Evolutionary conservation across 768 basidiomycete genomes (phyloP).

Genomic region (Hirschioporus abietinus): DNA sequence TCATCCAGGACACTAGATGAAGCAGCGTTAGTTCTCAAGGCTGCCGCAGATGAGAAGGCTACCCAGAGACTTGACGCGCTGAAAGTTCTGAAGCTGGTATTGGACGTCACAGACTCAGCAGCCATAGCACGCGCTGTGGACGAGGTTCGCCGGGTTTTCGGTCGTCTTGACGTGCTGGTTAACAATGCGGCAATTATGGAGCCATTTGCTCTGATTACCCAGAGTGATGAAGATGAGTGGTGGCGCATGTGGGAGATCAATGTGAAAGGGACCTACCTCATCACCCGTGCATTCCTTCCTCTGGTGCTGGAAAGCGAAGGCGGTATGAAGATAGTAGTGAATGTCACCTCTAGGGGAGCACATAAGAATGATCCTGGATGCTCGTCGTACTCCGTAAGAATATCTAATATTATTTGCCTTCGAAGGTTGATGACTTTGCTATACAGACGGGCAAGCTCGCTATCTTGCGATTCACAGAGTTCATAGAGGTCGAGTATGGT

Average conservation of each 20-base stretch:
- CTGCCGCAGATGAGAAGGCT: constrained; percentile 6
- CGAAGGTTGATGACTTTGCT: not conserved
- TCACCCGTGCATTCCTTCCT: constrained; percentile 16
- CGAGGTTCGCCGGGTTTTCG: constrained; percentile 19
- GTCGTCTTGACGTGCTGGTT: constrained; percentile 24
- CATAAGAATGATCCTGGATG: not conserved
- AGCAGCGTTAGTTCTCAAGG: constrained; percentile 17
- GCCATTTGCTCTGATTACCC: constrained; percentile 5
- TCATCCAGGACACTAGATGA: constrained; percentile 11
- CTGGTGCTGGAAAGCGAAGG: constrained; percentile 8
- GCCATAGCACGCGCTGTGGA: constrained; percentile 20
- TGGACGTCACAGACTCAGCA: constrained; percentile 21
- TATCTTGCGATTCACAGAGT: not conserved
- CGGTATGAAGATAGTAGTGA: constrained; percentile 9
- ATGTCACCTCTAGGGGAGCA: not conserved
- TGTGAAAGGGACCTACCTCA: constrained; percentile 18
- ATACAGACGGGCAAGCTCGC: not conserved
- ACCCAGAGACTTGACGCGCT: not conserved
- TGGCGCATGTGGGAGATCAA: constrained; percentile 20
- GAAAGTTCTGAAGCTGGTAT: constrained; percentile 18
- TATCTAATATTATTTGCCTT: not conserved
- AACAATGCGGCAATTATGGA: constrained; percentile 21
- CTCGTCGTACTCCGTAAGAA: not conserved
- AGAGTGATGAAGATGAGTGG: constrained; percentile 20
- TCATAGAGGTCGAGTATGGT: constrained; percentile 2